A percentile compares a stretch with the other conserved stretches of the same genome.
phyloP scores from a whole-genome alignment of 805 yeast species.

The Teunomyces funiuensis region DNA sequence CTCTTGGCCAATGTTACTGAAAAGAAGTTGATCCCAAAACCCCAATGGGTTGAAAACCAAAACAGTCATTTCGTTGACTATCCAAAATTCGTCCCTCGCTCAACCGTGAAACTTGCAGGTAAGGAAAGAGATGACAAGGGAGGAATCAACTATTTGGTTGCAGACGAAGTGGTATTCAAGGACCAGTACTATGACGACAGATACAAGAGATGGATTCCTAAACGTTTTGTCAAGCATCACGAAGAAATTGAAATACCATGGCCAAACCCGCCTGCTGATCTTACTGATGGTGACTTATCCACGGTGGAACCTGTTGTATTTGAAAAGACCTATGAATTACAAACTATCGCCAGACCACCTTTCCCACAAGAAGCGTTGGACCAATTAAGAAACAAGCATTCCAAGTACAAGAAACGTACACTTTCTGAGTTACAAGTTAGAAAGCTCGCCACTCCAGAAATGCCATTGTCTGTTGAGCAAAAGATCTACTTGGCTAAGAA shows the following conservation, averaged over 20 bases:
- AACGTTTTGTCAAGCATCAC: constrained; percentile 71
- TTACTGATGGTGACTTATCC: constrained; percentile 56
- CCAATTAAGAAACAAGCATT: constrained; percentile 75
- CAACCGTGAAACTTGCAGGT: constrained; percentile 73
- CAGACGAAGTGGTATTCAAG: constrained; percentile 65
- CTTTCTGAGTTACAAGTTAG: constrained; percentile 63
- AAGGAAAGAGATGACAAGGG: constrained; percentile 71
- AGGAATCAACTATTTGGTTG: constrained; percentile 66
- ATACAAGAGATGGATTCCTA: constrained; percentile 71
- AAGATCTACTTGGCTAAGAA: constrained; percentile 58
- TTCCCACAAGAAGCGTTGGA: constrained; percentile 65
- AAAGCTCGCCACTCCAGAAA: constrained; percentile 63
- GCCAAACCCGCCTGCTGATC: constrained; percentile 66
- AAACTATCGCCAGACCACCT: constrained; percentile 63
- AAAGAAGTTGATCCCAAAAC: constrained; percentile 66
- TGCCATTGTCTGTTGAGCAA: constrained; percentile 72
- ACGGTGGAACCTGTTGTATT: constrained; percentile 58
- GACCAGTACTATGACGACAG: constrained; percentile 75
- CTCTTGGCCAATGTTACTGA: constrained; percentile 69
- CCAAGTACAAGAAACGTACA: constrained; percentile 56
- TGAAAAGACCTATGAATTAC: constrained; percentile 74
- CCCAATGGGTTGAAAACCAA: constrained; percentile 72
- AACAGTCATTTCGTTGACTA: constrained; percentile 66
- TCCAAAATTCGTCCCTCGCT: constrained; percentile 61
- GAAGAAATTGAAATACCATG: constrained; percentile 77